Evolutionary conservation across 2,329 filamentous ascomycete genomes (phyloP), one percentile per base, ranked within the genome.

Genomic region (Alternaria atra): DNA sequence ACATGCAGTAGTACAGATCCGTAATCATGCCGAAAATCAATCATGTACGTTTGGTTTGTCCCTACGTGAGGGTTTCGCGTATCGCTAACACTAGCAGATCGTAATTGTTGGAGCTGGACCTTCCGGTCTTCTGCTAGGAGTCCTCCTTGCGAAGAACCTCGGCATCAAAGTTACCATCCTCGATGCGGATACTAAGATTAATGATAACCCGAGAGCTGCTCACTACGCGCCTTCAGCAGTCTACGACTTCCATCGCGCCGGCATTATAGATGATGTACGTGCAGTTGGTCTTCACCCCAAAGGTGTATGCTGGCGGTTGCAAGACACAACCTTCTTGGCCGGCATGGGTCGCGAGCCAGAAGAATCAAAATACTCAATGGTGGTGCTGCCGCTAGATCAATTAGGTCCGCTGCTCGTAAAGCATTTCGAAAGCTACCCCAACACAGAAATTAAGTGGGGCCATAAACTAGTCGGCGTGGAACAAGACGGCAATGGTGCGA

Each of bases 191-290:
- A 72, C 80, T 27, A 79, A 83, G 55, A 80, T 89, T 46, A 86
- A 89, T 77, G 80, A 84, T 58, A 86, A 86, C 58, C 88, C 88
- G 0, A 85, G 88, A 29, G 88, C 88, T 13, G 85, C 87, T 3
- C 86, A 89, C 74, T 89, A 89, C 71, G 86, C 84, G 4, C 81
- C 85, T 0, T 82, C 86, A 1, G 87, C 86, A 1, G 83, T 87
- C 43, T 84, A 84, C 39, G 86, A 88, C 59, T 81, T 90, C 50
- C 72, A 80, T 40, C 82, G 85, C n/a, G 87, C 87, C 0, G 87
- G 87, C 1, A 82, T 90, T 10, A 77, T 89, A 17, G 82, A 84
- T n/a, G 81, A 84, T 67, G 77, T 85, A 13, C 78, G 79, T 23
- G 69, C 73, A 8, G 72, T 77, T 17, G 81, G 83, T 27, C 78